phyloP scores from a whole-genome alignment of 805 yeast species.

The Cyberlindnera suaveolens region DNA sequence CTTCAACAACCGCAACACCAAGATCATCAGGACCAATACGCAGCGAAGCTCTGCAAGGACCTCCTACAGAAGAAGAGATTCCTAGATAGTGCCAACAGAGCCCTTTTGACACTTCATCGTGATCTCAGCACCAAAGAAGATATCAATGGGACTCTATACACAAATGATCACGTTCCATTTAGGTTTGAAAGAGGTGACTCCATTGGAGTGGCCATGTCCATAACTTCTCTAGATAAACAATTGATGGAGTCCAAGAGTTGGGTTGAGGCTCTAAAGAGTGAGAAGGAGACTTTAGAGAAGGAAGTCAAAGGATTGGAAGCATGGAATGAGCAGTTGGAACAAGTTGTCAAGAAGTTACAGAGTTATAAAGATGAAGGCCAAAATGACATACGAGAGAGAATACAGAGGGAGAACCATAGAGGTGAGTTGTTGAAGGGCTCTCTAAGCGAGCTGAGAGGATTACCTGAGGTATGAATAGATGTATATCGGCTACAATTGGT shows the following conservation, averaged over 20 bases:
- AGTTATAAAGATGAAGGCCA: neutral
- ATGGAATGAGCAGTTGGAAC: slow-evolving; percentile 2
- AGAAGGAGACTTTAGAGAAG: neutral
- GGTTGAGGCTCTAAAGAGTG: neutral
- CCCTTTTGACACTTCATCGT: slow-evolving; percentile 5
- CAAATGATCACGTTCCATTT: slow-evolving; percentile 16
- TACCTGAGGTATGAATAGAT: neutral
- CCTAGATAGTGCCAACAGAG: slow-evolving; percentile 5
- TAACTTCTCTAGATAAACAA: slow-evolving; percentile 11
- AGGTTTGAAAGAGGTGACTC: slow-evolving; percentile 20
- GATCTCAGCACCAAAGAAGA: neutral
- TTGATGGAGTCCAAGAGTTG: slow-evolving; percentile 6
- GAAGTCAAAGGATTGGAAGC: neutral
- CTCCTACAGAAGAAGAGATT: slow-evolving; percentile 3
- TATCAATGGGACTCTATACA: slow-evolving; percentile 5
- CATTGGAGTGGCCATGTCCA: slow-evolving; percentile 17
- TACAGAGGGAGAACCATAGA: no score
- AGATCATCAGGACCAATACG: slow-evolving; percentile 4
- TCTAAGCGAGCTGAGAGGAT: slow-evolving; percentile 1
- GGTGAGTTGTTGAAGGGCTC: no score
- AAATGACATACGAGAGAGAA: neutral
- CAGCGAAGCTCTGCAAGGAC: slow-evolving; percentile 6
- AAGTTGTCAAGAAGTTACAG: neutral
- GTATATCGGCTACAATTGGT: no score
- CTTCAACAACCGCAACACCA: neutral